Percentiles rank a stretch among this genome's conserved stretches.
Conservation (phyloP, 441 rosid species). For the Adansonia gregorii region DNA sequence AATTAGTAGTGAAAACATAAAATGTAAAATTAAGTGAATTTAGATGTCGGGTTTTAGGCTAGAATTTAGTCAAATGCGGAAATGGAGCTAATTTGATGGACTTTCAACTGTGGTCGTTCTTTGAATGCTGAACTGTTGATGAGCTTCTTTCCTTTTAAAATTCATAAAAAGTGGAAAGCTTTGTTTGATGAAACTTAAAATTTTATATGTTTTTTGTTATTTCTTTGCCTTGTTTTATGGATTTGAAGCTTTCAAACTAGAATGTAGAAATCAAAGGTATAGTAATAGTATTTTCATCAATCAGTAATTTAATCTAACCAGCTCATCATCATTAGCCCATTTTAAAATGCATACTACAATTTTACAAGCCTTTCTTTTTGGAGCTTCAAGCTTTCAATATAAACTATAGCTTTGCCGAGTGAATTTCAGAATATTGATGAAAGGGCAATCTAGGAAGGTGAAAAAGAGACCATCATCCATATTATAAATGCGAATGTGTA, state of each 20-base stretch:
- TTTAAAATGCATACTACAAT: neutral
- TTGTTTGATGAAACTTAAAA: neutral
- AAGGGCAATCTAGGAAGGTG: neutral
- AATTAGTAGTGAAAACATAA: neutral
- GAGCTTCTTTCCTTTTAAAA: neutral
- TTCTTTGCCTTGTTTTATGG: neutral
- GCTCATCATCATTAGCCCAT: neutral
- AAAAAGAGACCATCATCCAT: neutral
- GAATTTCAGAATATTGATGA: neutral
- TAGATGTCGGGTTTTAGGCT: neutral
- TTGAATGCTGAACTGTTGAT: neutral
- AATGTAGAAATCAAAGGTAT: neutral
- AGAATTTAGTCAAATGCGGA: neutral
- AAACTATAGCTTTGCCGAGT: neutral
- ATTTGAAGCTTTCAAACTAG: neutral
- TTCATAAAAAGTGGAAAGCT: constrained; percentile 8
- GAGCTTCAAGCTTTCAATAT: neutral
- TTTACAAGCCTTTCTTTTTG: neutral
- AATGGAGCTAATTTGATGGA: neutral
- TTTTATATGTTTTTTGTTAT: neutral
- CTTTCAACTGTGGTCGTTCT: neutral
- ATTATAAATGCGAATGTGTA: neutral
- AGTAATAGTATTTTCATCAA: neutral
- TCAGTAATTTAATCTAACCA: neutral
- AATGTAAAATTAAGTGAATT: neutral